phyloP scores from a whole-genome alignment of 352 stramenopile genomes.

The Globisporangium canariense region DNA sequence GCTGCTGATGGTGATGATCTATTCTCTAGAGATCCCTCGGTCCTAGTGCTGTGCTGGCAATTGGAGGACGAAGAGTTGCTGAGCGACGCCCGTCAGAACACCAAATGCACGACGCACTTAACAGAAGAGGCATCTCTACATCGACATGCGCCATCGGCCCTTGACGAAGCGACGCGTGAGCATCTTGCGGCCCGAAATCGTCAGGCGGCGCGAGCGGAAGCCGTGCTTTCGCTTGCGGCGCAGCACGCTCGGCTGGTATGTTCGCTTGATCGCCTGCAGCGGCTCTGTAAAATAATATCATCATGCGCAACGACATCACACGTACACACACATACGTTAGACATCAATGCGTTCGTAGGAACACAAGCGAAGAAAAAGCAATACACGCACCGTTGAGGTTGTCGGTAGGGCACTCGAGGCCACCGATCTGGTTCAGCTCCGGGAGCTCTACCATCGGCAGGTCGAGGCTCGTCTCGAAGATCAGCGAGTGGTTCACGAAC shows the following conservation, averaged over 20 bases:
- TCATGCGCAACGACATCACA: neutral
- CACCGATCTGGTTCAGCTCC: constrained; percentile 16
- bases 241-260: constrained; percentile 84
- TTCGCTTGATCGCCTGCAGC: constrained; percentile 77
- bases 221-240: constrained; percentile 86
- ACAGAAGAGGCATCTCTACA: constrained; percentile 30
- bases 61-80: neutral
- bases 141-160: constrained; percentile 80
- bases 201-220: constrained; percentile 74
- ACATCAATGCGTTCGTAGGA: neutral
- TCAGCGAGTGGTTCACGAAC: constrained; percentile 14
- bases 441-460: constrained; percentile 15
- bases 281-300: constrained; percentile 38
- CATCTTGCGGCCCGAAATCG: constrained; percentile 72
- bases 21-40: neutral
- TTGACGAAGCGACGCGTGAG: constrained; percentile 82
- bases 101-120: neutral
- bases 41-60: neutral
- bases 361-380: neutral
- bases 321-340: neutral
- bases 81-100: neutral
- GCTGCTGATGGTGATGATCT: neutral
- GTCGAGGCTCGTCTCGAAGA: constrained; percentile 17
- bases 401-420: constrained; percentile 16
- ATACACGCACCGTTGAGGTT: constrained; percentile 13